Base-by-base conservation (phyloP, 345 rosid species). In the Syzygium jambos region DNA sequence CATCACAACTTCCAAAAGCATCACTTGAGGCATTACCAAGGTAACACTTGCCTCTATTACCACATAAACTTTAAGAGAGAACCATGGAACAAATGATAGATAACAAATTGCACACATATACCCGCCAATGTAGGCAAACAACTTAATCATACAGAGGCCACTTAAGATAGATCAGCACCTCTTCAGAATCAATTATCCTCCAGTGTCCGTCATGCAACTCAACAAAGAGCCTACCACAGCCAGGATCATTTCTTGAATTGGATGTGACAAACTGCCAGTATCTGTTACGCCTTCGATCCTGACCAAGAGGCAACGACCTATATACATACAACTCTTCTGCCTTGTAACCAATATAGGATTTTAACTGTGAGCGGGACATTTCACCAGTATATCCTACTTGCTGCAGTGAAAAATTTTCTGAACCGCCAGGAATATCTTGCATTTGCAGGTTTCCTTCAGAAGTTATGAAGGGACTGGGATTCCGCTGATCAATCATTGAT, bases 181-280 rank as follows among this genome's bases (percentile, higher is more conserved):
- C 95, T 90, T 93, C 95, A 22, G 95, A 91, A 88, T 97, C 98
- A 87, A 97, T 94, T 87, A 97, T 92, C 87, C 97, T 95, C 99
- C 99, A 97, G 21, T 85, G 90, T 29, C 96, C 95, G 88, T 95
- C 95, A 29, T 88, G 93, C 86, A 95, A 91, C 90, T 97, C 99
- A 83, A 95, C 94, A 46, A 97, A 95, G 85, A 97, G 93, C 89
- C 99, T 93, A 80, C 98, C 99, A 91, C 95, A 92, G 82, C 98
- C 95, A 55, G 98, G 99, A 92, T 97, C 98, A 91, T 90, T 92
- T 86, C 80, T 38, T 78, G 99, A 97, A 34, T 93, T 86, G 4
- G 98, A 97, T 77, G 96, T 91, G 30, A 93, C 90, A 91, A 97
- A 97, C 82, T 91, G 98, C 99, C 99, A 97, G 87, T 97, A 97